Conservation (phyloP, 2,329 filamentous ascomycete genomes). For the Diaporthe vaccinii region DNA sequence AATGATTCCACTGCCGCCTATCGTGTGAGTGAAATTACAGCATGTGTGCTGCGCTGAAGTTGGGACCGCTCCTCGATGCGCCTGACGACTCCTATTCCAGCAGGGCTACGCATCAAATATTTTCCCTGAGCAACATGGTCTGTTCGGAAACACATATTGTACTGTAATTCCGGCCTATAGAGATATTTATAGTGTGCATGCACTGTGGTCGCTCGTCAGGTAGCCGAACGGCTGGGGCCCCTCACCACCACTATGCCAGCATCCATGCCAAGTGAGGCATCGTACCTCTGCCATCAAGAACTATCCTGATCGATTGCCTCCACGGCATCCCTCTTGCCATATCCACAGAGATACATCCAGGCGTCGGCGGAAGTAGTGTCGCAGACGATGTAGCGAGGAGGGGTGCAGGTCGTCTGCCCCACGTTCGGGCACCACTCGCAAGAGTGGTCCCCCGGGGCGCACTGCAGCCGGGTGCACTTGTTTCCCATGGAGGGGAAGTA, state of each 20-base stretch:
- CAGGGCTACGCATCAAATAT: not conserved
- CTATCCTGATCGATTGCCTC: no score
- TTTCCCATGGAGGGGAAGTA: not conserved
- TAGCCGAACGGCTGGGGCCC: no score
- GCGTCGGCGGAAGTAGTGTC: not conserved
- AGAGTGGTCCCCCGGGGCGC: not conserved
- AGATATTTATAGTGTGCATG: not conserved
- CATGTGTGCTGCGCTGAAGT: not conserved
- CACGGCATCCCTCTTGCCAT: not conserved
- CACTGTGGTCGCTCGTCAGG: not conserved
- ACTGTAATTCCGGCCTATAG: not conserved
- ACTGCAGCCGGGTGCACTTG: not conserved
- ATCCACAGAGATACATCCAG: conserved; percentile 29
- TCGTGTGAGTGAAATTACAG: not conserved
- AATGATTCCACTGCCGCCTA: no score
- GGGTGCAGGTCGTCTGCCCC: not conserved
- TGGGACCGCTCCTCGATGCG: not conserved
- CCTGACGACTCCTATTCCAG: not conserved
- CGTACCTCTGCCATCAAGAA: not conserved
- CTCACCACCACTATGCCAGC: not conserved
- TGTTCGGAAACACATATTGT: not conserved
- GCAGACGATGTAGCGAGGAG: conserved; percentile 3
- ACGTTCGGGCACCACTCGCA: conserved; percentile 31
- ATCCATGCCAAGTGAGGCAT: no score
- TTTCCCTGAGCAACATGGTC: not conserved